phyloP scores from a whole-genome alignment of 352 stramenopile species.

The Phytophthora pluvialis region DNA sequence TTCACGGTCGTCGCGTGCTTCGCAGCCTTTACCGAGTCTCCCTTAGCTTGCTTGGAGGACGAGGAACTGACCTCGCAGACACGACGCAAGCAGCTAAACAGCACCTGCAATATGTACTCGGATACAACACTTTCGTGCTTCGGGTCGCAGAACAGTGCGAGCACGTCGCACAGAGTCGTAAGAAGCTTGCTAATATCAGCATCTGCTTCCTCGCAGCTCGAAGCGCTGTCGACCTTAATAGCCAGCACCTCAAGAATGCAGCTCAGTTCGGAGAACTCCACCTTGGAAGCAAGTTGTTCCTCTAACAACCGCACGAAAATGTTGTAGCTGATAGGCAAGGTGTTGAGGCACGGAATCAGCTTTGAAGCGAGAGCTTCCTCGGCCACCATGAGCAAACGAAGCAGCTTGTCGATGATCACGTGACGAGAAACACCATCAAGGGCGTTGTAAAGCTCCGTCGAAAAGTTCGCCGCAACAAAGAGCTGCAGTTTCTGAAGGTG shows the following conservation, averaged over 20 bases:
- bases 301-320: constrained; percentile 65
- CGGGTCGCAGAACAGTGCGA: constrained; percentile 62
- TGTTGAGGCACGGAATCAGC: constrained; percentile 59
- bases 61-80: constrained; percentile 54
- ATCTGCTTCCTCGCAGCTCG: constrained; percentile 34
- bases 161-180: constrained; percentile 59
- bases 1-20: constrained; percentile 39
- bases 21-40: constrained; percentile 21
- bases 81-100: constrained; percentile 79
- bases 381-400: constrained; percentile 64
- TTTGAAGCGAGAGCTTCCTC: constrained; percentile 67
- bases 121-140: constrained; percentile 64
- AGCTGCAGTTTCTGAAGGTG: constrained; percentile 55
- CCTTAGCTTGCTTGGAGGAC: constrained; percentile 15
- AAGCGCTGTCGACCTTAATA: constrained; percentile 64
- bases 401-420: constrained; percentile 50
- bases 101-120: constrained; percentile 83
- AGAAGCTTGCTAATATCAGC: constrained; percentile 50
- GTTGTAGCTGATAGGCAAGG: constrained; percentile 53
- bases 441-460: constrained; percentile 45
- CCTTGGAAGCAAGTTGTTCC: constrained; percentile 41
- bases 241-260: constrained; percentile 82
- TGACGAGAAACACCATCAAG: constrained; percentile 63
- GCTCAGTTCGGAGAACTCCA: constrained; percentile 59
- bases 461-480: constrained; percentile 47